Base-by-base conservation (phyloP, 805 yeast species). In the Saccharomyces paradoxus region DNA sequence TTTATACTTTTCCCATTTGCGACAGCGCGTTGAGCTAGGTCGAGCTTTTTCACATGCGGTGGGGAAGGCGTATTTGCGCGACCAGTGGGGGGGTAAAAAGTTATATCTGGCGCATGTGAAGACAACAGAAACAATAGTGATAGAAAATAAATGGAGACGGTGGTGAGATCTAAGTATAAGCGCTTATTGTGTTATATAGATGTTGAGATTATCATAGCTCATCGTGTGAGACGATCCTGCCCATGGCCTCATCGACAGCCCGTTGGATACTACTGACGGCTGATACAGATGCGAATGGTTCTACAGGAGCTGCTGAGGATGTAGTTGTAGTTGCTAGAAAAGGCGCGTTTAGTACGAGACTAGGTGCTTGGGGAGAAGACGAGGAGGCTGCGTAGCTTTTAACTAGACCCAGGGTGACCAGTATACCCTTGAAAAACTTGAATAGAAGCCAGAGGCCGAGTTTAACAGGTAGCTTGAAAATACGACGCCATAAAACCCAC, bases 401-500 rank as follows among this genome's bases (percentile, higher is more conserved):
- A 4, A 63, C 62, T 10, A 68, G 54, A 7, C 73, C 73, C 1
- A 64, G 49, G 2, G 68, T 51, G 9, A 59, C 51, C 32, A 70
- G 53, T 4, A 68, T 59, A 2, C 64, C 66, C 58, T 77, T 80
- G 58, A 77, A 69, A 49, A 70, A 67, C 29, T 63, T 63, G 60
- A 70, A 70, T 49, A 63, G 50, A 12, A 69, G 26, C 73, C 73
- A 70, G 9, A 70, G 37, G 2, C 54, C 51, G 17, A 70, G 48
- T 51, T 65, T 70, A 6, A 64, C 58, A 1, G 74, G 74, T 21
- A 63, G 51, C 51, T 63, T 68, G 54, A 70, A 63, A 4, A 70
- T 58, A 48, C 74, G 66, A 37, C 72, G 58, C 72, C 73, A 70
- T 4, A 70, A 52, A 2, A 70, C 69, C 73, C 72, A 70, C 0